Evolutionary conservation across 441 rosid genomes (phyloP).

Genomic region (Cnidoscolus chayamansa): DNA sequence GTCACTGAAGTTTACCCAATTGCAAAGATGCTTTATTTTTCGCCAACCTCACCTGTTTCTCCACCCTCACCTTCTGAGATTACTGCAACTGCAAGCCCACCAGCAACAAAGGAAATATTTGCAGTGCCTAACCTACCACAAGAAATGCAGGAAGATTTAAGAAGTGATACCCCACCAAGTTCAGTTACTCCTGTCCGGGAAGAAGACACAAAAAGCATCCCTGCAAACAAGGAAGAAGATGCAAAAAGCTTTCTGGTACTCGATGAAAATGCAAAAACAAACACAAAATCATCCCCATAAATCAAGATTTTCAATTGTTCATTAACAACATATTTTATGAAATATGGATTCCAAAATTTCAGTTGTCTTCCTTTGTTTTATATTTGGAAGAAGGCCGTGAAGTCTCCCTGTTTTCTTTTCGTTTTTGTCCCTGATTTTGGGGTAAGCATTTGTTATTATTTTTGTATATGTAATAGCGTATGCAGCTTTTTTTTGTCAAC

Average conservation of each 20-base stretch:
- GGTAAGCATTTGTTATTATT: constrained; percentile 19
- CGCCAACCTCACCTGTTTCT: constrained; percentile 54
- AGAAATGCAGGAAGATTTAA: constrained; percentile 28
- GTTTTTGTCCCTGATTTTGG: not conserved
- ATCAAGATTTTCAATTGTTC: constrained; percentile 10
- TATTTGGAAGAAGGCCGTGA: constrained; percentile 22
- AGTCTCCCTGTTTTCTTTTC: not conserved
- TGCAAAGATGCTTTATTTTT: constrained; percentile 43
- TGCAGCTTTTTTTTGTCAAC: constrained; percentile 15
- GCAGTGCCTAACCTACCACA: constrained; percentile 27
- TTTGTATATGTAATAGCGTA: constrained; percentile 26
- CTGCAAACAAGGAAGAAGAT: constrained; percentile 20
- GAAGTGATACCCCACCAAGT: constrained; percentile 27
- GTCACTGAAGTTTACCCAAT: constrained; percentile 68
- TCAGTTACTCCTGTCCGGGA: constrained; percentile 21
- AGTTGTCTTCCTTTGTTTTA: constrained; percentile 16
- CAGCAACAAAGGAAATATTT: constrained; percentile 31
- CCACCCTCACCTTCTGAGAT: constrained; percentile 41
- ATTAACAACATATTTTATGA: constrained; percentile 21
- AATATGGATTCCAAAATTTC: constrained; percentile 11
- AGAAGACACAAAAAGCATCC: constrained; percentile 9
- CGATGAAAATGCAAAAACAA: constrained; percentile 27
- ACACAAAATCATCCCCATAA: constrained; percentile 20
- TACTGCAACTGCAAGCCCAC: constrained; percentile 29
- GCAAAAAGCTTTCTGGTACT: constrained; percentile 16